Evolutionary conservation across 768 basidiomycete species (phyloP), one percentile per base, ranked within the genome.

Genomic region (Mrakia hoshinonis): DNA sequence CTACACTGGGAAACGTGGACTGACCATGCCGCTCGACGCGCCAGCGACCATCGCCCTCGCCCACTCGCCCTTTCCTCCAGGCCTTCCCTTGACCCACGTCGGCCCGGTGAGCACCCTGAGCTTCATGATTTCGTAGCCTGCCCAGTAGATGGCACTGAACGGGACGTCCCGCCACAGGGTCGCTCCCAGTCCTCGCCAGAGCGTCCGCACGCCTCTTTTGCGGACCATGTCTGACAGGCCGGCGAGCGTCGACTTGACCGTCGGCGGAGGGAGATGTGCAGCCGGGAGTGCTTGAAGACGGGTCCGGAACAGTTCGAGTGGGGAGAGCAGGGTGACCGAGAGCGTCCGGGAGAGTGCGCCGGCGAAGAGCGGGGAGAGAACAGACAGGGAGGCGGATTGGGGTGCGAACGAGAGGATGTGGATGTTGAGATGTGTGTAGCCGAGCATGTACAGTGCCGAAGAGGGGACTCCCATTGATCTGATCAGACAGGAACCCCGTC

Each of bases 101-200:
- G 72, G 72, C 9, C 72, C 72, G 15, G 47, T 48, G 31, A 73
- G 43, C 7, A 73, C 47, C 31, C 55, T 68, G 7, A 67, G 31
- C 81, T 96, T 97, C 81, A 86, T 85, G 0, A 85, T 81, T 79
- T 99, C 95, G 78, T 97, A 98, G 31, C 89, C 87, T 4, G 91
- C 91, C 96, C 96, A 99, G 77, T 99, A 99, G 39, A 95, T 82
- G 13, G 94, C 96, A 49, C 91, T 92, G 78, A 99, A 99, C 0
- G 96, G 95, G 7, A 98, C 94, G 76, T 99, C 96, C 63, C 96
- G 85, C 93, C 93, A 97, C 11, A 99, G 82, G 5, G 92, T 95
- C 2, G 94, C 86, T 0, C 89, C 89, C 10, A 99, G 83, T 0
- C 96, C 96, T 67, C 91, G 84, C 92, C 92, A 99, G 34, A 98